Conservation (phyloP, 2,329 filamentous ascomycete species). For the Aspergillus carbonarius region DNA sequence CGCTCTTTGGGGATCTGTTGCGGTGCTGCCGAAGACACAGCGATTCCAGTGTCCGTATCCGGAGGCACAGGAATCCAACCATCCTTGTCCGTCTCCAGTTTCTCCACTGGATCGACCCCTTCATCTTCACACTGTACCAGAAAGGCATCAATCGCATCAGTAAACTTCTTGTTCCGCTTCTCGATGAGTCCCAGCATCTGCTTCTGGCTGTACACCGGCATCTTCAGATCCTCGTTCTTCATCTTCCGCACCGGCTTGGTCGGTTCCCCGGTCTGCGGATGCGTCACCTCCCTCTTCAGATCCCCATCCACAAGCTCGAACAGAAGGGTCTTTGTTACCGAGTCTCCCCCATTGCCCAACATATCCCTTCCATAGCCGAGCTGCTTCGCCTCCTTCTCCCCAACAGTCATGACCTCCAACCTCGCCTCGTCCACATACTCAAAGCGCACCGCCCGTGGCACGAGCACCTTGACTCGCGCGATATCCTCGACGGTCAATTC, state of each 20-base stretch:
- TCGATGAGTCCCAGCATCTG: slow-evolving; percentile 88
- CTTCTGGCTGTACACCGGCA: slow-evolving; percentile 90
- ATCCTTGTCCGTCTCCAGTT: slow-evolving; percentile 60
- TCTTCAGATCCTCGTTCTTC: slow-evolving; percentile 76
- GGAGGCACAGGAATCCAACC: slow-evolving; percentile 63
- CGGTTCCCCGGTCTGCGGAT: slow-evolving; percentile 71
- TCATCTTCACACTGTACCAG: slow-evolving; percentile 69
- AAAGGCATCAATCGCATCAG: slow-evolving; percentile 72
- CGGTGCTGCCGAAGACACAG: slow-evolving; percentile 54
- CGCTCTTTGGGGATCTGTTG: slow-evolving; percentile 75
- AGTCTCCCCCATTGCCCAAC: slow-evolving; percentile 45
- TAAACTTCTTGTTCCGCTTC: slow-evolving; percentile 83
- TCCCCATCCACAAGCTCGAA: slow-evolving; percentile 95
- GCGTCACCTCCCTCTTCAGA: slow-evolving; percentile 73
- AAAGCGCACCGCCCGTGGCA: slow-evolving; percentile 78
- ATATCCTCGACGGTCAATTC: slow-evolving; percentile 74
- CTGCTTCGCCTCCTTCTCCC: slow-evolving; percentile 52
- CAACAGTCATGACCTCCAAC: slow-evolving; percentile 74
- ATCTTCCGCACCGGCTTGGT: slow-evolving; percentile 67
- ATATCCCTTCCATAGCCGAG: slow-evolving; percentile 57
- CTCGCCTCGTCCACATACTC: slow-evolving; percentile 81
- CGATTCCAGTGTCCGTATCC: slow-evolving; percentile 37
- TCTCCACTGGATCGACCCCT: slow-evolving; percentile 64
- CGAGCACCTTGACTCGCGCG: slow-evolving; percentile 73
- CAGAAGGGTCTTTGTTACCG: slow-evolving; percentile 63